A percentile compares a stretch with the other conserved stretches of the same genome.
phyloP scores from a whole-genome alignment of 2,329 filamentous ascomycete genomes.

The Paecilomyces sp. region DNA sequence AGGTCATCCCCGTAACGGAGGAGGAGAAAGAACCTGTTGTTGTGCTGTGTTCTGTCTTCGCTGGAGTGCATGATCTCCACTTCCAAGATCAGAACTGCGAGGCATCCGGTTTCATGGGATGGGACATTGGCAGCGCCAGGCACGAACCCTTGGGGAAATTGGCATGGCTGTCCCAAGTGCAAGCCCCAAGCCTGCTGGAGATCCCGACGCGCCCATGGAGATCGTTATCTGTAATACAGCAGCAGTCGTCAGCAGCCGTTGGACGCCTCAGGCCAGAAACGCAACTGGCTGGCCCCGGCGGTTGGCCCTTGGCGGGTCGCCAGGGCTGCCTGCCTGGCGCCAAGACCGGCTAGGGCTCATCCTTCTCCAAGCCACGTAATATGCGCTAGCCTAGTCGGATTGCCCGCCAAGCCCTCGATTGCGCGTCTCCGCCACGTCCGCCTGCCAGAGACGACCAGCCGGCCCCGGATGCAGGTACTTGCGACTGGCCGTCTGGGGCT shows the following conservation, averaged over 20 bases:
- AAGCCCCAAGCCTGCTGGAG: neutral
- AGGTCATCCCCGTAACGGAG: too few relatives aligned
- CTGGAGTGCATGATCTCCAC: neutral
- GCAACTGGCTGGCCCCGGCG: neutral
- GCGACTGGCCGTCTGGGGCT: constrained; percentile 4
- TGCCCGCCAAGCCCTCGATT: constrained; percentile 31
- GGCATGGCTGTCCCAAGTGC: too few relatives aligned
- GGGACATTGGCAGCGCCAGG: neutral
- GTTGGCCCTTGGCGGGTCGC: neutral
- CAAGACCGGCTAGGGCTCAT: constrained; percentile 15
- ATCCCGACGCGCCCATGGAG: neutral
- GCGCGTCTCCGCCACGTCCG: constrained; percentile 28
- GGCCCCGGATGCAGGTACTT: neutral
- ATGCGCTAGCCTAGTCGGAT: constrained; percentile 23
- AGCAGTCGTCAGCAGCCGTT: neutral
- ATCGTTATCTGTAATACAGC: neutral
- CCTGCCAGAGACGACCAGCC: constrained; percentile 2
- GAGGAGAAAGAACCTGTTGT: neutral
- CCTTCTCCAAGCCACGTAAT: constrained; percentile 6
- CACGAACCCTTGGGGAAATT: neutral
- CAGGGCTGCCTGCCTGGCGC: constrained; percentile 1
- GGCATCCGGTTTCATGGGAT: neutral
- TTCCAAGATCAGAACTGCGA: neutral
- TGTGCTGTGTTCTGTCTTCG: too few relatives aligned
- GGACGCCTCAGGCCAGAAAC: neutral